These are phyloP conservation scores for Trichocladium antarcticum DNA, from an alignment of 495 filamentous ascomycete genomes.

Conservation along the genomic window DNA sequence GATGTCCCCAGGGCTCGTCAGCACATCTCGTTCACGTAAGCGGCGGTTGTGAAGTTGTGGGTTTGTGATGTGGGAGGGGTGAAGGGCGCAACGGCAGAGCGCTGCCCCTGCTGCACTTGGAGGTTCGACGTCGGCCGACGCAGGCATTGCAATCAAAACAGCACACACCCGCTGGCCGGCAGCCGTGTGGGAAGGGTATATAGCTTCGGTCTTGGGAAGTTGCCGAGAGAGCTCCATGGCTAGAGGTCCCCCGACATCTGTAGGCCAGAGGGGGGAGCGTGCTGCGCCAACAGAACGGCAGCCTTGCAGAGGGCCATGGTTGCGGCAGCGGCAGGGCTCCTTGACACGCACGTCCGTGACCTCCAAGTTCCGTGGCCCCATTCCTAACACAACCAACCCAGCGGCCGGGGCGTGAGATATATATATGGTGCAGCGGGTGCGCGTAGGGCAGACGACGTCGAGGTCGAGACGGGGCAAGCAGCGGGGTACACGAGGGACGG, in stretches of 20 bases:
- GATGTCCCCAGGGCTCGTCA: conserved; percentile 11
- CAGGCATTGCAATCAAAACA: neutral
- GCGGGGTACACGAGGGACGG: conserved; percentile 24
- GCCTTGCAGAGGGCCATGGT: no score
- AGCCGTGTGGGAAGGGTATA: neutral
- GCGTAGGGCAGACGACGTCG: conserved; percentile 12
- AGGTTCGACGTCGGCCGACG: neutral
- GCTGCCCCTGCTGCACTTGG: neutral
- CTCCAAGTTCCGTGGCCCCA: neutral
- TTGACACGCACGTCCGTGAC: no score
- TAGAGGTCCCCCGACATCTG: neutral
- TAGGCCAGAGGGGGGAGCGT: neutral
- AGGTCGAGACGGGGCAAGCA: conserved; percentile 17
- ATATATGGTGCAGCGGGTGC: neutral
- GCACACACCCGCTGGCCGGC: neutral
- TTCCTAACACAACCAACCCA: neutral
- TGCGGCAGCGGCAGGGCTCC: no score
- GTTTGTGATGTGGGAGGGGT: neutral
- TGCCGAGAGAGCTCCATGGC: neutral
- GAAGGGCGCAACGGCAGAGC: neutral
- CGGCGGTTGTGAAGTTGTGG: neutral
- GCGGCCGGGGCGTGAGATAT: neutral
- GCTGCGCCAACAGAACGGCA: neutral
- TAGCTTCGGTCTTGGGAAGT: neutral
- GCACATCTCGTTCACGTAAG: conserved; percentile 2